Percentiles rank a stretch among this genome's conserved stretches.
Conservation (phyloP, 768 basidiomycete genomes). For the Erythrobasidium yunnanense region DNA sequence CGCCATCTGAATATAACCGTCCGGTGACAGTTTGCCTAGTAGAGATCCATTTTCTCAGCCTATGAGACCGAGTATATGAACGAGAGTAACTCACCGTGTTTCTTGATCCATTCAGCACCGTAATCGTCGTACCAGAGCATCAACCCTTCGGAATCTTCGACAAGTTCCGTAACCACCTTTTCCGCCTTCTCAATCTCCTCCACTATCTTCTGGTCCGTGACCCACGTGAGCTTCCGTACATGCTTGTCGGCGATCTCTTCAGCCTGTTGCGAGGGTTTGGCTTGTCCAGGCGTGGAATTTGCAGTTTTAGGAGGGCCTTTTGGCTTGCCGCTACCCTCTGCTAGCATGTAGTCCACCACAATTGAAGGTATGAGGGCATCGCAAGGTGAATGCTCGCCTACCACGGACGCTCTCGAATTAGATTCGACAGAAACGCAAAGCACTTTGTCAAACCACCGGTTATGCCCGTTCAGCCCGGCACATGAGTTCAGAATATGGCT, state of each 20-base stretch:
- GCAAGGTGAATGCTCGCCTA: conserved; percentile 80
- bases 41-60: not conserved
- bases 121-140: conserved; percentile 76
- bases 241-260: conserved; percentile 29
- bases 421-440: conserved; percentile 72
- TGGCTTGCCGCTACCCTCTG: conserved; percentile 52
- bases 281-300: conserved; percentile 40
- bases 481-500: conserved; percentile 67
- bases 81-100: conserved; percentile 59
- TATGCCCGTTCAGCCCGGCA: conserved; percentile 53
- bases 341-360: conserved; percentile 68
- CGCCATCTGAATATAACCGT: conserved; percentile 87
- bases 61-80: conserved; percentile 37
- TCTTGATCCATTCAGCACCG: conserved; percentile 57
- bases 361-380: conserved; percentile 85
- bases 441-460: conserved; percentile 85
- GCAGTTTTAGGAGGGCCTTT: conserved; percentile 33
- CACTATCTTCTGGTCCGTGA: conserved; percentile 52
- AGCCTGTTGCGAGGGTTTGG: conserved; percentile 20
- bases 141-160: conserved; percentile 70
- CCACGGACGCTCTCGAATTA: conserved; percentile 69
- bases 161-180: conserved; percentile 50
- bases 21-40: conserved; percentile 61
- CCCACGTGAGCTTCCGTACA: conserved; percentile 65
- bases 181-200: conserved; percentile 54